phyloP scores from a whole-genome alignment of 1,284 basidiomycete genomes.

The Papiliotrema nemorosa region DNA sequence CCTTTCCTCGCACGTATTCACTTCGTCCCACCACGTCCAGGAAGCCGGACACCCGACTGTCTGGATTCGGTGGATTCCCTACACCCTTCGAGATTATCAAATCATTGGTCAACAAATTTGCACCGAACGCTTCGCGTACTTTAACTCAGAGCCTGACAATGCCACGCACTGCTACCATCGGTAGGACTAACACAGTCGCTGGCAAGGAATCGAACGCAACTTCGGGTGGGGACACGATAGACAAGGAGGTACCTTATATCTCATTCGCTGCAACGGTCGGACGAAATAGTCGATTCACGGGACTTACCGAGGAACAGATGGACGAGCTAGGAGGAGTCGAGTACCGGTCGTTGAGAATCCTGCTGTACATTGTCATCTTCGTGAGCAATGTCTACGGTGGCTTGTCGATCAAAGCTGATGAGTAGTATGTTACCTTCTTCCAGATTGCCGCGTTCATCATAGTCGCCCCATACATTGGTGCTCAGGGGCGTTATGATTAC shows the following conservation, averaged over 20 bases:
- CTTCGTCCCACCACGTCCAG: conserved; percentile 45
- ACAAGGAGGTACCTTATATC: conserved; percentile 68
- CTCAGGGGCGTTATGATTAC: conserved; percentile 52
- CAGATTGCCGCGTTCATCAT: conserved; percentile 67
- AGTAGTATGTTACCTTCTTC: conserved; percentile 67
- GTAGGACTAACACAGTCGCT: conserved; percentile 56
- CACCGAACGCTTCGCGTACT: conserved; percentile 58
- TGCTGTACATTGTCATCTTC: conserved; percentile 69
- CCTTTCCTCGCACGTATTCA: conserved; percentile 45
- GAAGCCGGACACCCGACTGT: conserved; percentile 21
- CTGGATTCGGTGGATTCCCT: conserved; percentile 81
- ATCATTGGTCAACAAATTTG: conserved; percentile 54
- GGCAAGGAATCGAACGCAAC: conserved; percentile 33
- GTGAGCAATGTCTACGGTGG: conserved; percentile 52
- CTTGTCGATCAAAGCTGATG: conserved; percentile 21
- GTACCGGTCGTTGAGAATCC: conserved; percentile 76
- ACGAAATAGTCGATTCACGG: conserved; percentile 80
- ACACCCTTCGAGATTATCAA: conserved; percentile 64
- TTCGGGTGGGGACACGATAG: conserved; percentile 51
- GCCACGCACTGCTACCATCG: conserved; percentile 64
- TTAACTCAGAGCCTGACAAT: conserved; percentile 67
- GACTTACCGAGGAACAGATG: conserved; percentile 74
- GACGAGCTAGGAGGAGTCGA: conserved; percentile 94
- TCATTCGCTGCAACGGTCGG: conserved; percentile 80
- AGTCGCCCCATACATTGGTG: conserved; percentile 72